Conservation (phyloP, 345 rosid species). For the Cardamine resedifolia region DNA sequence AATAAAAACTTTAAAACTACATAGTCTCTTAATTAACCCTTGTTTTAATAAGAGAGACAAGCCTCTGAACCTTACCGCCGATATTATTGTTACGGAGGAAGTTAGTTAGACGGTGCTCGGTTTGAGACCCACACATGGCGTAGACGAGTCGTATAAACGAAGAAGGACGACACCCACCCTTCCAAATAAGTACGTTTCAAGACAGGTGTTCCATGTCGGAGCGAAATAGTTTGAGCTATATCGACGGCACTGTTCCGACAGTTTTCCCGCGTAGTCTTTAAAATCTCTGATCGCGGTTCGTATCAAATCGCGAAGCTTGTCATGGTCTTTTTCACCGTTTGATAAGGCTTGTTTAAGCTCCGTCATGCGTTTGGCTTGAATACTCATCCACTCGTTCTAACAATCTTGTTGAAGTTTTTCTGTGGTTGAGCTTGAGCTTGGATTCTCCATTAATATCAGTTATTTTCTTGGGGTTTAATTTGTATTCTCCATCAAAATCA, state of each 20-base stretch:
- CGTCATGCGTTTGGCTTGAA: slow-evolving; percentile 25
- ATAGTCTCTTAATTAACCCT: no score
- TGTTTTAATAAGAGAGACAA: not conserved
- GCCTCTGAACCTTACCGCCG: slow-evolving; percentile 9
- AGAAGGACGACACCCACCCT: slow-evolving; percentile 54
- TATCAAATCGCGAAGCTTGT: slow-evolving; percentile 11
- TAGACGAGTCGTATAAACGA: slow-evolving; percentile 42
- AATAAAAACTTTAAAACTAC: no score
- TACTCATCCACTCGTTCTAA: slow-evolving; percentile 34
- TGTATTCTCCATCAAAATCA: no score
- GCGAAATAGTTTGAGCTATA: slow-evolving; percentile 36
- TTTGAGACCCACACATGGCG: slow-evolving; percentile 38
- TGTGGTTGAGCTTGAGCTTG: slow-evolving; percentile 6
- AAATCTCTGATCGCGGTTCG: slow-evolving; percentile 8
- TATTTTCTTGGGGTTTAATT: not conserved
- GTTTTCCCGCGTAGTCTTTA: slow-evolving; percentile 30
- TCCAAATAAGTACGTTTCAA: slow-evolving; percentile 50
- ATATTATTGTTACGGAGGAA: slow-evolving; percentile 18
- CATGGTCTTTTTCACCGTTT: not conserved
- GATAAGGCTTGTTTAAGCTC: slow-evolving; percentile 27
- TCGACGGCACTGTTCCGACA: slow-evolving; percentile 13
- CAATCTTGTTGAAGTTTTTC: slow-evolving; percentile 10
- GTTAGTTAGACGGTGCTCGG: slow-evolving; percentile 14
- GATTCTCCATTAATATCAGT: slow-evolving; percentile 25
- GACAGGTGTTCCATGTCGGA: slow-evolving; percentile 45